Base-by-base conservation (phyloP, 2,329 filamentous ascomycete species). In the Plectosphaerella cucumerina region DNA sequence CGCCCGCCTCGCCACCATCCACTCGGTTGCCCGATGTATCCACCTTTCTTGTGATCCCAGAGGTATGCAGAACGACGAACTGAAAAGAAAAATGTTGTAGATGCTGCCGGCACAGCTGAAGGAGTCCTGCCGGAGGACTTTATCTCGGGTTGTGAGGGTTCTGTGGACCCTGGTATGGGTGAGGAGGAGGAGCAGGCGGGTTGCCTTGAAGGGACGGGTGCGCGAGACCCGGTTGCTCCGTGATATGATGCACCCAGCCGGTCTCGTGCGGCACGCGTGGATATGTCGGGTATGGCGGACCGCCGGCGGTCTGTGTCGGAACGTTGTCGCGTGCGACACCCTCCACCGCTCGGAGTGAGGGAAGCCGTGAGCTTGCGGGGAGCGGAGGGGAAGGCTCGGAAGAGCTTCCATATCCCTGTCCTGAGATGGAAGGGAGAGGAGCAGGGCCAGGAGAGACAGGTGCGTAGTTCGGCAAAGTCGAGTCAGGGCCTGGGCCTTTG, bases 331-430 rank as follows among this genome's bases (percentile, higher is more conserved):
- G 26, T 9, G 26, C 26, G 8, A 31, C 56, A 4, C 66, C 65
- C 41, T 80, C 76, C 55, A 80, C 71, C 5, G 60, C 56, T 47
- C 76, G 68, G 35, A 81, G 58, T 2, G 77, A 75, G 5, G 77
- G 77, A 3, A 81, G 63, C 50, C 74, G 68, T 10, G 77, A 73
- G 12, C 66, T 65, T 1, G 64, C 62, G 2, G 70, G 65, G 9
- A 68, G 64, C 3, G 70, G 70, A 6, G 62, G 60, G n/a, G 68
- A 70, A 1, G 70, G 68, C 37, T 69, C 62, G 4, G 58, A 66
- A 17, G 67, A 64, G 22, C 61, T 56, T 8, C 67, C 62, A 50
- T 74, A 77, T 5, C 58, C 58, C 5, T 68, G 62, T 11, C 67
- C 61, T 12, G 71, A 62, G 47, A 77, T 71, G 2, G 75, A 69